Evolutionary conservation across 1,284 basidiomycete genomes (phyloP).

Genomic region (Ganoderma multipileum): DNA sequence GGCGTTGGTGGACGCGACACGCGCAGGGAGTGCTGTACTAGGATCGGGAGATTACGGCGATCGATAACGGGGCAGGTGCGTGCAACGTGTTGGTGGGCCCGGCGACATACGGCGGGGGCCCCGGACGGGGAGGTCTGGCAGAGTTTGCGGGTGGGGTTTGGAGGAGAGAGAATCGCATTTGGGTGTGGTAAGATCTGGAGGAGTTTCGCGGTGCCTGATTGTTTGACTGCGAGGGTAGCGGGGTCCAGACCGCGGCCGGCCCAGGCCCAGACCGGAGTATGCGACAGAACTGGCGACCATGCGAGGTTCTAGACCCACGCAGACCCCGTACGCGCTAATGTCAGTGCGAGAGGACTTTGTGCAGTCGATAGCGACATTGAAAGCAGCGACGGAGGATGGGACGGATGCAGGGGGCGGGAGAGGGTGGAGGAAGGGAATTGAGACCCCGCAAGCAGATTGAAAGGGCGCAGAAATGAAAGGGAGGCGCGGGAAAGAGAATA

Average conservation of each 20-base stretch:
- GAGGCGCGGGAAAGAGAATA: constrained; percentile 9
- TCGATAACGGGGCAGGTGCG: constrained; percentile 29
- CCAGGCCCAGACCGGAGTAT: constrained; percentile 20
- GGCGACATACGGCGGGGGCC: constrained; percentile 7
- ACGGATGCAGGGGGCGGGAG: not conserved
- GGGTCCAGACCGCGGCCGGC: constrained; percentile 23
- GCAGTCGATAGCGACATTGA: constrained; percentile 1
- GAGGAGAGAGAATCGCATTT: not conserved
- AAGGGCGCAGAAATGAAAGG: constrained; percentile 11
- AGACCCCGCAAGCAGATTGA: constrained; percentile 10
- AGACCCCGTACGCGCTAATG: constrained; percentile 2
- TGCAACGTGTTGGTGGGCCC: constrained; percentile 20
- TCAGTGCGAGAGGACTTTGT: not conserved
- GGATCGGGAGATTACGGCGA: constrained; percentile 17
- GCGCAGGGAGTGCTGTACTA: constrained; percentile 1
- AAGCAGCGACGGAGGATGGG: not conserved
- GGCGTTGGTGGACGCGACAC: not conserved
- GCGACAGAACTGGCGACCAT: constrained; percentile 11
- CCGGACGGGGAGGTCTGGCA: constrained; percentile 9
- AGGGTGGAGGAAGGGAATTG: not conserved
- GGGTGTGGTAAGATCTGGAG: constrained; percentile 21
- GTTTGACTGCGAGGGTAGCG: constrained; percentile 32
- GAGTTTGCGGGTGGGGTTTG: not conserved
- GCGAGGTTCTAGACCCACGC: constrained; percentile 20
- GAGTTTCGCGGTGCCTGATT: constrained; percentile 30